phyloP scores from a whole-genome alignment of 805 yeast species.

The Tetrapisispora namnaoensis region DNA sequence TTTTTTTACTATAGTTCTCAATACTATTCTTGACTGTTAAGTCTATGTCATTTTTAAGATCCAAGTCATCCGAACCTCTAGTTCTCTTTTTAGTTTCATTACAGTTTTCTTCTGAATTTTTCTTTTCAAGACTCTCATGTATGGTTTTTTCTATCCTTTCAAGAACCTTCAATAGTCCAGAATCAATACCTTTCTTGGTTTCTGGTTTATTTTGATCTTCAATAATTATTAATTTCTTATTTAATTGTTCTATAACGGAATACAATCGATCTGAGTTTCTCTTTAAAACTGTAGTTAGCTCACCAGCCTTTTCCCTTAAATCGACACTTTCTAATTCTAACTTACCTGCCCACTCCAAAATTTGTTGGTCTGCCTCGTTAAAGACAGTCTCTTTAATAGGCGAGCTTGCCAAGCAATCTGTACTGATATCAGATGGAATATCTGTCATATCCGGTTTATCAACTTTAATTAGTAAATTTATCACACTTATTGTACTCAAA shows the following conservation, averaged over 20 bases:
- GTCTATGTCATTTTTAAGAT: neutral
- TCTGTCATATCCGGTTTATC: neutral
- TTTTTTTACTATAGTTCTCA: neutral
- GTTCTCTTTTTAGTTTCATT: neutral
- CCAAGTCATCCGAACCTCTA: neutral
- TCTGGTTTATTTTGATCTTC: neutral
- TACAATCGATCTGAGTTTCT: conserved; percentile 7
- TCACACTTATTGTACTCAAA: neutral
- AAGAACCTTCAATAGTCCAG: neutral
- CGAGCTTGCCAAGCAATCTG: conserved; percentile 2
- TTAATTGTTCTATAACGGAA: neutral
- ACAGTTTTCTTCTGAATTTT: neutral
- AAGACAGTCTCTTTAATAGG: neutral
- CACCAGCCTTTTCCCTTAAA: conserved; percentile 27
- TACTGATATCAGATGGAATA: neutral
- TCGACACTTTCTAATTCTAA: conserved; percentile 41
- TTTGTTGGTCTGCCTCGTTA: conserved; percentile 26
- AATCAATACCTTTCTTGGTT: neutral
- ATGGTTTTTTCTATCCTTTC: neutral
- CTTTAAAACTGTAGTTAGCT: conserved; percentile 11
- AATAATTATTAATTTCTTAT: neutral
- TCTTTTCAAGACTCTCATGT: neutral
- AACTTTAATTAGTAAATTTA: neutral
- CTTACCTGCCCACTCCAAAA: conserved; percentile 40
- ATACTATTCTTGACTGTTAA: neutral